Base-by-base conservation (phyloP, 2,329 filamentous ascomycete genomes). In the Parafenestella ontariensis region DNA sequence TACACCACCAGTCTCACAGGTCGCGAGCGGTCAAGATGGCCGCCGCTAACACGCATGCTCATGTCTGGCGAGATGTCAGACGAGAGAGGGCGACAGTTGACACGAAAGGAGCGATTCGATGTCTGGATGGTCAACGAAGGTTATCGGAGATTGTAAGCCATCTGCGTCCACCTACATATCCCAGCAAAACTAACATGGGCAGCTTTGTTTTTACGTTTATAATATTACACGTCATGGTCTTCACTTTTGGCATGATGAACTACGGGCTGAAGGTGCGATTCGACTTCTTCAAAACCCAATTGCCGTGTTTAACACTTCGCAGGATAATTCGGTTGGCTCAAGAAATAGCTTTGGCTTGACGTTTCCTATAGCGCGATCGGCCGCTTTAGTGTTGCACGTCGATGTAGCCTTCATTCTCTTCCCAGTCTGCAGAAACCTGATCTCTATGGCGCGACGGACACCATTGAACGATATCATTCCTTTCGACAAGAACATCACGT, bases 81-180 rank as follows among this genome's bases (percentile, higher is more conserved):
- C 68, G 88, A 92, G 72, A 84, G 81, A 68, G 87, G 89, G 63
- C 87, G 87, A 71, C 83, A 87, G 52, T 79, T 94, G 65, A 86
- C 85, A 21, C 76, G 85, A 59, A 84, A 85, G 69, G 89, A 94
- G 74, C 89, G 85, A 72, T 89, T 94, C 70, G 89, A 93, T 75
- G 82, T 87, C 62, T 95, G 91, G 91, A 93, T 95, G 90, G 89
- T 94, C 58, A 94, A 94, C 73, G 91, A 94, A 73, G 91, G 91
- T 56, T 92, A 92, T 74, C 84, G 89, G 72, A 83, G 89, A 85
- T 83, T 94, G 86, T 92, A 82, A 52, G 88, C 84, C 11, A 10
- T 18, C n/a, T 21, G 7, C 18, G 11, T 28, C 3, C 24, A 20
- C 8, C 9, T 29, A 13, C 8, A 11, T 29, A 13, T n/a, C 26